Evolutionary conservation across 768 basidiomycete genomes (phyloP).

Genomic region (Rhodosporidiobolus odoratus): DNA sequence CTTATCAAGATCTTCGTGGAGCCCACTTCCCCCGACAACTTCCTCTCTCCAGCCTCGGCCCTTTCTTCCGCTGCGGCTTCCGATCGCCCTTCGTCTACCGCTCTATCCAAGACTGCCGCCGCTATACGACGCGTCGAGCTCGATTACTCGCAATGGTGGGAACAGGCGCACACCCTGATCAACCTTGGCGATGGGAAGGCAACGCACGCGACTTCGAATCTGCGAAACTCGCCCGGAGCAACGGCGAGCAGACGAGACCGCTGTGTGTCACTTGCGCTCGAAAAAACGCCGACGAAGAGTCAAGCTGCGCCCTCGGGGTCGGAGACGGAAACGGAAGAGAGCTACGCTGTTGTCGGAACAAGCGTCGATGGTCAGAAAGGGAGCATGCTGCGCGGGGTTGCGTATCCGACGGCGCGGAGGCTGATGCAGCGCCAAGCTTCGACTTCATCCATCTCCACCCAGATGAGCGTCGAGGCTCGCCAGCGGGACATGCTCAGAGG

Average conservation of each 20-base stretch:
- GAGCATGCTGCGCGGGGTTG: not conserved
- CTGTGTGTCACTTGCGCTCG: slow-evolving; percentile 27
- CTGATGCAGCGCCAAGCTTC: not conserved
- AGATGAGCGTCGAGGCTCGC: slow-evolving; percentile 25
- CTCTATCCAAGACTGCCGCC: not conserved
- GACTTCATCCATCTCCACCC: slow-evolving; percentile 23
- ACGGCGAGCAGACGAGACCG: slow-evolving; percentile 26
- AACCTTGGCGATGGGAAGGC: slow-evolving; percentile 38
- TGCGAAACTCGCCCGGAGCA: slow-evolving; percentile 4
- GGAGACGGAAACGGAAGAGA: slow-evolving; percentile 21
- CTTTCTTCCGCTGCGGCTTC: not conserved
- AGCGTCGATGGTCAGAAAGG: not conserved
- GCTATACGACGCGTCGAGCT: slow-evolving; percentile 28
- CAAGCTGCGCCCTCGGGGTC: not conserved
- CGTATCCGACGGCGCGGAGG: not conserved
- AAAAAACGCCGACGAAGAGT: not conserved
- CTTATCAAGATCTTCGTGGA: slow-evolving; percentile 16
- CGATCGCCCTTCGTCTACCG: not conserved
- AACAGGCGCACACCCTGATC: slow-evolving; percentile 39
- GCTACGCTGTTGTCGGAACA: no score
- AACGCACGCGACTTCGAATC: not conserved
- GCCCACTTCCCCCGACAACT: not conserved
- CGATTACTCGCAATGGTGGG: slow-evolving; percentile 38
- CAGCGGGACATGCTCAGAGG: slow-evolving; percentile 37
- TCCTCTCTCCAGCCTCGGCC: not conserved